Base-by-base conservation (phyloP, 345 rosid genomes). In the Tarenaya hassleriana region DNA sequence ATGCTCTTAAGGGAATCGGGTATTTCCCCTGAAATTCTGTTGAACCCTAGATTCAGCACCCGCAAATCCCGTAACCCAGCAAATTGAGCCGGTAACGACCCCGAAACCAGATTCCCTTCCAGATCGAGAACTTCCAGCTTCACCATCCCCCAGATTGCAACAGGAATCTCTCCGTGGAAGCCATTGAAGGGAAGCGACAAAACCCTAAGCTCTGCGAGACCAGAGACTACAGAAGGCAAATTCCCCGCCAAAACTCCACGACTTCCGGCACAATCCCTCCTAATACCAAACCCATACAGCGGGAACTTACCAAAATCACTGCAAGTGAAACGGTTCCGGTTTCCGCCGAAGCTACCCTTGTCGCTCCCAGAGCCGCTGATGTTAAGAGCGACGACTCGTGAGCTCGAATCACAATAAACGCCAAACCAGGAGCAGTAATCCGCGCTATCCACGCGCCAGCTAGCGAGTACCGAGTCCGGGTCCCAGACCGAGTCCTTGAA, bases 71-170 rank as follows among this genome's bases (percentile, higher is more conserved):
- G 73, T 38, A 81, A 61, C 58, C 86, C 84, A 0, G 58, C 16
- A 61, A 79, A 67, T 2, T 61, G 50, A 61, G 46, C 55, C 2
- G 97, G 95, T 61, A 86, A 78, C 70, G 41, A 76, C 76, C 73
- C 73, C 0, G 43, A 4, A 15, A 69, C 45, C 64, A 63, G 47
- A 63, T 84, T 83, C 13, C 87, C 95, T 60, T 90, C 97, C 13
- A 90, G 79, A 82, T 90, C 97, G 74, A 90, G 76, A 47, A 90
- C 82, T 62, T 83, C 86, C 39, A 90, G 69, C 70, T 80, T 86
- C 59, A 75, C 68, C 94, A 90, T 77, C 6, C 62, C 74, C 94
- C 94, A 86, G 20, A 90, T 68, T 66, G 76, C 91, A 16, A 42
- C 16, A 37, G 95, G 91, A 61, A 90, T 67, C 58, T 69, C 78